These are phyloP conservation scores for Dictyostelium intermedium DNA, from an alignment of 78 protist species.

Conservation along the genomic window DNA sequence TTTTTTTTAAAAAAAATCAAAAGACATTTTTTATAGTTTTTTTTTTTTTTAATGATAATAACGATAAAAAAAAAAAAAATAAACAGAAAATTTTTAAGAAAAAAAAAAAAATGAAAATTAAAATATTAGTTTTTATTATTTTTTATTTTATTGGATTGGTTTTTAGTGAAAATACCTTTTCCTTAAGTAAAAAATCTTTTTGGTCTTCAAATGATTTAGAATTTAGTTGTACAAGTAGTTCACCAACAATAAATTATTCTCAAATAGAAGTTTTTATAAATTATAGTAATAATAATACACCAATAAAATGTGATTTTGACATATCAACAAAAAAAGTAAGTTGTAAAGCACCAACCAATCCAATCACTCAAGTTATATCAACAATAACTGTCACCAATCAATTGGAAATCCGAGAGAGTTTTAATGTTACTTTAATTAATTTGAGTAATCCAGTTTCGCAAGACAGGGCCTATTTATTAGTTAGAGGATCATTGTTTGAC, in stretches of 20 bases:
- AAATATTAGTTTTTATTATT: neutral
- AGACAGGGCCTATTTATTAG: neutral
- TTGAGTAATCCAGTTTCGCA: neutral
- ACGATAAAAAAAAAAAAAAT: neutral
- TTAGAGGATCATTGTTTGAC: neutral
- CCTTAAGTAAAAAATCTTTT: neutral
- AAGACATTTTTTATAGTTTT: no score
- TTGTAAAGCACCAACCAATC: neutral
- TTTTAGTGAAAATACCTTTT: neutral
- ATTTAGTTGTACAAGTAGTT: neutral
- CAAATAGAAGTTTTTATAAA: neutral
- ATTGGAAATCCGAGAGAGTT: neutral
- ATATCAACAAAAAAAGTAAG: neutral
- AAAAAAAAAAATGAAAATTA: neutral
- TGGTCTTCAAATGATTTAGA: neutral
- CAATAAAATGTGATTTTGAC: neutral
- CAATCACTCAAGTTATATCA: neutral
- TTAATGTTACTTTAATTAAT: neutral
- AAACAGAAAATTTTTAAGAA: neutral
- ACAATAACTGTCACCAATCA: neutral
- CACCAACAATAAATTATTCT: neutral
- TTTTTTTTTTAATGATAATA: no score
- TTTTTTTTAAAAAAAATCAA: no score
- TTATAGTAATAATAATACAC: no score
- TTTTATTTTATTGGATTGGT: neutral